Percentiles rank a stretch among this genome's conserved stretches.
Conservation (phyloP, 2,329 filamentous ascomycete species). For the Penicillium sp. region DNA sequence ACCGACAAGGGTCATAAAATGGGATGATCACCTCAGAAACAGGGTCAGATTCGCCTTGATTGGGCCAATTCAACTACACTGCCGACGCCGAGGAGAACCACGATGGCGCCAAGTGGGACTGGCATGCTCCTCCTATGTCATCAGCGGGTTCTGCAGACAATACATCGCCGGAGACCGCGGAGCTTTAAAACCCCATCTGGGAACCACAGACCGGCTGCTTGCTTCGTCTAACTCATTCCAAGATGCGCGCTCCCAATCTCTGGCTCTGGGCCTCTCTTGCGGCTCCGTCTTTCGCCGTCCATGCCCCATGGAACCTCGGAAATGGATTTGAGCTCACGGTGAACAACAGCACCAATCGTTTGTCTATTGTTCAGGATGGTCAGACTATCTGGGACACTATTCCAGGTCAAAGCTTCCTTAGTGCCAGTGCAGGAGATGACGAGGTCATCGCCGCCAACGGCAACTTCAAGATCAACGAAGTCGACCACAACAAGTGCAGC, state of each 20-base stretch:
- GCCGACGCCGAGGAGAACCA: background rate
- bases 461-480: slow-evolving; percentile 27
- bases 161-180: background rate
- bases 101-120: background rate
- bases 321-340: slow-evolving; percentile 17
- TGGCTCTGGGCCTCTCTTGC: slow-evolving; percentile 18
- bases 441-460: slow-evolving; percentile 20
- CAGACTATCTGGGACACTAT: slow-evolving; percentile 20
- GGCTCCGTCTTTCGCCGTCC: slow-evolving; percentile 11
- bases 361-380: slow-evolving; percentile 10
- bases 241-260: slow-evolving; percentile 13
- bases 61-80: background rate
- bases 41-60: background rate
- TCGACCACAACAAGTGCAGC: slow-evolving; percentile 21
- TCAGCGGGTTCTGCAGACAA: background rate
- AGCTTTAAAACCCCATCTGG: background rate
- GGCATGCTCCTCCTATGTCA: background rate
- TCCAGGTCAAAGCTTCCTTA: slow-evolving; percentile 17
- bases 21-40: slow-evolving; percentile 10
- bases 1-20: slow-evolving; percentile 1
- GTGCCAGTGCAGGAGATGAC: slow-evolving; percentile 23
- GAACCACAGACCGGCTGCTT: background rate
- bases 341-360: slow-evolving; percentile 8
- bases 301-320: slow-evolving; percentile 15
- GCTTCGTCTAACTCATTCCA: background rate